Base-by-base conservation (phyloP, 768 basidiomycete species). In the Russula sp. region DNA sequence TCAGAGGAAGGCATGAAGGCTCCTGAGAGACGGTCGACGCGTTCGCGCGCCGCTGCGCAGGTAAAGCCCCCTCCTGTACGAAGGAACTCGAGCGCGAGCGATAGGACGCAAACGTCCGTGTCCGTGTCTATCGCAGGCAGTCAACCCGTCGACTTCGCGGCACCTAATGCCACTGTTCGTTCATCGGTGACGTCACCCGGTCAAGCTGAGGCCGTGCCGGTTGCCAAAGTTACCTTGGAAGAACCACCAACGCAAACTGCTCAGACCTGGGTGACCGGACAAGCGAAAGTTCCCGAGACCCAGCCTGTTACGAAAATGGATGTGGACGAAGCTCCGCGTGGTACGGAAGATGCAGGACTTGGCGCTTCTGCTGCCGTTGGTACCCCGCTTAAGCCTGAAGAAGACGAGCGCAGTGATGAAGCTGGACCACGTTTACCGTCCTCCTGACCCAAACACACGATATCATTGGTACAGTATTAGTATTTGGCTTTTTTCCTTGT, bases 31-130 rank as follows among this genome's bases (percentile, higher is more conserved):
- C 66, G 68, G 20, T 67, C 68, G n/a, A 69, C 68, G 42, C 66
- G 68, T 30, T 63, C 68, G 54, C 62, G 68, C 16, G 66, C 66
- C 14, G 68, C 68, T 6, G 68, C 68, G 9, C 64, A 65, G 60
- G 57, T 53, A 38, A 64, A 62, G 38, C 53, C 59, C 14, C 13
- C 54, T 13, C 30, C 56, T 16, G 59, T 46, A 22, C 56, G 68
- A 44, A 67, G 68, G 57, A 65, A 65, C 49, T 69, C 68, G 44
- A 69, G 68, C 32, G 68, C 66, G 20, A 69, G 68, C 24, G 68
- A 69, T 48, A 67, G 38, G 46, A 69, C 66, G 22, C 68, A 69
- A 36, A 69, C 68, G 10, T 69, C 68, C 9, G 66, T 67, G 11
- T 69, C 67, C 6, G 61, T 67, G 22, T 69, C 68, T 5, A 59